Conservation (phyloP, 345 rosid genomes). For the Conringia planisiliqua region DNA sequence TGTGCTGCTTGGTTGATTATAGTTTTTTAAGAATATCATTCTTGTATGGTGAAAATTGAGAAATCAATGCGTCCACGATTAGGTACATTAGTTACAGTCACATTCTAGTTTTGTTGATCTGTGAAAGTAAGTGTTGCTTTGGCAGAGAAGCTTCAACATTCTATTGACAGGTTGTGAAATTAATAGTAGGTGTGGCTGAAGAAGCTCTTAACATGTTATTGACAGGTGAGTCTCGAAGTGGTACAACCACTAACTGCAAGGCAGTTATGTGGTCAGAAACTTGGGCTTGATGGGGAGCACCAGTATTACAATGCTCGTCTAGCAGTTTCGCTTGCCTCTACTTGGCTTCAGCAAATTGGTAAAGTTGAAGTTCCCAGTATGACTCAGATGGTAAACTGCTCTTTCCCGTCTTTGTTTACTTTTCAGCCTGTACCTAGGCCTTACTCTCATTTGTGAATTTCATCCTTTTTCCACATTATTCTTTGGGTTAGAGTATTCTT, state of each 20-base stretch:
- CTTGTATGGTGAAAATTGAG: neutral
- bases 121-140: neutral
- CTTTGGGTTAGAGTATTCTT: conserved; percentile 50
- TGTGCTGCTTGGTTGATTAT: conserved; percentile 4
- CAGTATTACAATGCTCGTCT: conserved; percentile 90
- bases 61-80: neutral
- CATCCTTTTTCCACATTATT: neutral
- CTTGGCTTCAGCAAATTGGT: conserved; percentile 84
- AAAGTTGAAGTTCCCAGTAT: conserved; percentile 45
- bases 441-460: neutral
- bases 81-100: neutral
- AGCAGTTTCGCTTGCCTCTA: conserved; percentile 68
- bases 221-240: conserved; percentile 74
- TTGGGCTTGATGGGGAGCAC: conserved; percentile 93
- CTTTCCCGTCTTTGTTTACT: conserved; percentile 4
- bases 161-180: neutral
- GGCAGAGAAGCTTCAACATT: neutral
- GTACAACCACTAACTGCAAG: conserved; percentile 55
- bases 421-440: neutral
- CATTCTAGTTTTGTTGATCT: conserved; percentile 5
- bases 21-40: neutral
- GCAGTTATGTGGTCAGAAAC: conserved; percentile 65
- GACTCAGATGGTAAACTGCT: conserved; percentile 50
- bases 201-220: conserved; percentile 22
- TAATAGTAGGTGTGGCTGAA: neutral